Conservation (phyloP, 106 monocot species). For the Posidonia australis region DNA sequence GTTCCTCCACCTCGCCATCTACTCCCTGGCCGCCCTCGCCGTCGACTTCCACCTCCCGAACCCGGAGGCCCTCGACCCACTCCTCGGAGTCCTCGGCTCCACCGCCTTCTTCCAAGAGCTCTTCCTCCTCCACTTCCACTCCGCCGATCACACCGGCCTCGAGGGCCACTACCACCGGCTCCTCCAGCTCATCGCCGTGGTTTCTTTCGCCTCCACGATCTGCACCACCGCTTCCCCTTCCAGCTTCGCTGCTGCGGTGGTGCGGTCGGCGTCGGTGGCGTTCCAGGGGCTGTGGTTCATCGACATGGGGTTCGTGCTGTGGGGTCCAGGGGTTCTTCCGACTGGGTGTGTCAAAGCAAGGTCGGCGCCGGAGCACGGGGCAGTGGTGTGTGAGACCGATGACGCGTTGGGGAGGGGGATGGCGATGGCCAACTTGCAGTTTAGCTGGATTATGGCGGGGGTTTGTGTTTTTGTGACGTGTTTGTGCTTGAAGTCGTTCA, state of each 20-base stretch:
- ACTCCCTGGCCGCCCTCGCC: slow-evolving; percentile 29
- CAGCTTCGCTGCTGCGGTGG: slow-evolving; percentile 34
- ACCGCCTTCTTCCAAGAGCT: slow-evolving; percentile 61
- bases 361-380: neutral
- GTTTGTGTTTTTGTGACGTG: slow-evolving; percentile 18
- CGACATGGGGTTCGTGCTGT: slow-evolving; percentile 60
- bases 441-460: slow-evolving; percentile 37
- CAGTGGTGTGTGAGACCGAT: neutral
- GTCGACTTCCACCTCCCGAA: slow-evolving; percentile 14
- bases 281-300: slow-evolving; percentile 71
- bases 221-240: slow-evolving; percentile 2
- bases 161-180: slow-evolving; percentile 85
- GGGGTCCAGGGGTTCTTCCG: slow-evolving; percentile 30
- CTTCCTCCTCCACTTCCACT: slow-evolving; percentile 63
- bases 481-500: slow-evolving; percentile 8
- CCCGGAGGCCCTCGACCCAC: neutral
- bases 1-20: slow-evolving; percentile 41
- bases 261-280: slow-evolving; percentile 39
- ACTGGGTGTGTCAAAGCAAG: neutral
- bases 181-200: slow-evolving; percentile 33
- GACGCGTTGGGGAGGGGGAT: neutral
- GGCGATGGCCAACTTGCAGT: slow-evolving; percentile 45
- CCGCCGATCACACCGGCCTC: slow-evolving; percentile 50
- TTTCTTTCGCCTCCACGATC: slow-evolving; percentile 23
- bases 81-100: slow-evolving; percentile 35